Conservation (phyloP, 225 moss, liverwort and hornwort genomes). For the Thuidium tamariscinum region DNA sequence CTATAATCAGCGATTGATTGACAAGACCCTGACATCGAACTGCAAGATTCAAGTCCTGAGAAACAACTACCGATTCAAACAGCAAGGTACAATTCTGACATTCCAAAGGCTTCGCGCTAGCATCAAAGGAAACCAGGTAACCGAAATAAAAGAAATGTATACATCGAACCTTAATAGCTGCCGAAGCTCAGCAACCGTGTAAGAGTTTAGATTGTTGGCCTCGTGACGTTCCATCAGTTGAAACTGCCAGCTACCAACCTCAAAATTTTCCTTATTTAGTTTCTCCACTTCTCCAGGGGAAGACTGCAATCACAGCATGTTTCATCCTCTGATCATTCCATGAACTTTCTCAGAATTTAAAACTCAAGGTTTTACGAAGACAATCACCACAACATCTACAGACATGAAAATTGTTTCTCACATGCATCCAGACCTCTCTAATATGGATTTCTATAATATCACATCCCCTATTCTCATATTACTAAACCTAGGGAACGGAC, state of each 20-base stretch:
- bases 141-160: neutral
- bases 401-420: neutral
- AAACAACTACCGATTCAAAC: neutral
- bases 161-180: constrained; percentile 30
- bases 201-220: constrained; percentile 25
- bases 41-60: neutral
- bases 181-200: constrained; percentile 45
- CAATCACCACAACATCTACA: neutral
- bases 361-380: neutral
- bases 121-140: neutral
- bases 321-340: neutral
- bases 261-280: constrained; percentile 27
- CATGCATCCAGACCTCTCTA: neutral
- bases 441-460: neutral
- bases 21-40: neutral
- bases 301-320: constrained; percentile 6
- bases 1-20: neutral
- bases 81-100: neutral
- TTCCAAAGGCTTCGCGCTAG: neutral
- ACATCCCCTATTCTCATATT: neutral
- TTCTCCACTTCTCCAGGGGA: constrained; percentile 20
- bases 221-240: constrained; percentile 41
- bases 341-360: neutral
- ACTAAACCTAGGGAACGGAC: neutral
- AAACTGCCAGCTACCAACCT: constrained; percentile 36